Base-by-base conservation (phyloP, 2,329 filamentous ascomycete genomes). In the Basipetospora sp. region DNA sequence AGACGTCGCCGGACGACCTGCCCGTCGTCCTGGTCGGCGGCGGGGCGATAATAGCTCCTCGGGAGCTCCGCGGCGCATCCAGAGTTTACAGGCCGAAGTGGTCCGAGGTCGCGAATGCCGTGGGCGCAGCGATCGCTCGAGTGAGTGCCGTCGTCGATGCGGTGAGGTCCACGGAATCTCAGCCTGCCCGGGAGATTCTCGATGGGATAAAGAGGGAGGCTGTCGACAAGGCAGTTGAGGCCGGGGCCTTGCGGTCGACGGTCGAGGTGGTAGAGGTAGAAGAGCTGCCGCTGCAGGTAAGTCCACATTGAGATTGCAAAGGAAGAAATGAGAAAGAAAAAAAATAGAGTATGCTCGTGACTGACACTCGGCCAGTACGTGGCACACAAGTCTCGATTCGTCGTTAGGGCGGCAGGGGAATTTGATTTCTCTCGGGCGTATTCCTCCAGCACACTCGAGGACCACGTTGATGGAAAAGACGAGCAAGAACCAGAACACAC, bases 1-100 rank as follows among this genome's bases (percentile, higher is more conserved):
- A 78, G 48, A 74, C 68, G 0, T 73, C 72, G 0, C 68, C 70
- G 0, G 64, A 65, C n/a, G 65, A 74, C 25, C 43, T 76, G 1
- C 65, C 70, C 0, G 72, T 78, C 0, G 51, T 79, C 1, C 64
- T 79, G 1, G 75, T 80, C 0, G 75, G 75, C 6, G 75, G 75
- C 0, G 75, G 75, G 4, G 70, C 73, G 1, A 58, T 77, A 8
- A 62, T 78, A 31, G 66, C 69, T 0, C 72, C 71, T 0, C 58
- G 69, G 26, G 51, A 62, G n/a, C 55, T 78, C 0, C 55, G 57
- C 22, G 73, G 73, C 2, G 72, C 71, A 8, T 71, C 67, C 42
- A 58, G 54, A 22, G 67, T 77, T 2, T 52, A 74, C 31, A 72
- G 68, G 43, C 71, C 71, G 0, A 55, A 63, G 29, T 74, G 64